Evolutionary conservation across 2,329 filamentous ascomycete species (phyloP).

Genomic region (Penicillium psychrosexuale): DNA sequence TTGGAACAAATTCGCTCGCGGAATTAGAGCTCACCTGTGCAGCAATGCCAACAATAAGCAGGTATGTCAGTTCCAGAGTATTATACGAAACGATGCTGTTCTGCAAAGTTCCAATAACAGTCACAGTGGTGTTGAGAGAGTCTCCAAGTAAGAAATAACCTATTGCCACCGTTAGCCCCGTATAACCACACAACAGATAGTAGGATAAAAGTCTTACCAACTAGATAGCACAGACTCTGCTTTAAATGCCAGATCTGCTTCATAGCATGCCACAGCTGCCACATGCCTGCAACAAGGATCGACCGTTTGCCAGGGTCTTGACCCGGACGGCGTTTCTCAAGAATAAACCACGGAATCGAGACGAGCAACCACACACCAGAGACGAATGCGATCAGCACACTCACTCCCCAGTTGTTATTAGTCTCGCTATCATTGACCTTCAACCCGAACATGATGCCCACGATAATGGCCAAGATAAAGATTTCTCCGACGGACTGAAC

Average conservation of each 20-base stretch:
- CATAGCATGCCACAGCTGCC: slow-evolving; percentile 59
- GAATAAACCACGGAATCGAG: slow-evolving; percentile 64
- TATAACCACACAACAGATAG: not conserved
- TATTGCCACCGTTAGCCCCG: slow-evolving; percentile 8
- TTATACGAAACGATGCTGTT: slow-evolving; percentile 64
- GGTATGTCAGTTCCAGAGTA: slow-evolving; percentile 62
- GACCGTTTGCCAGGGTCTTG: slow-evolving; percentile 49
- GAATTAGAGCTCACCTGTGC: slow-evolving; percentile 51
- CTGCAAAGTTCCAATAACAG: slow-evolving; percentile 64
- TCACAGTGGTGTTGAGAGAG: slow-evolving; percentile 67
- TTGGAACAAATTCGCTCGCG: too few relatives aligned
- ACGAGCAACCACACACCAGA: slow-evolving; percentile 63
- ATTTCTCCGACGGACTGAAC: slow-evolving; percentile 62
- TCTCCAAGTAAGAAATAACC: slow-evolving; percentile 68
- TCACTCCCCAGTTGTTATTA: slow-evolving; percentile 66
- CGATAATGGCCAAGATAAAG: slow-evolving; percentile 61
- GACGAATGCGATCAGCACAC: slow-evolving; percentile 63
- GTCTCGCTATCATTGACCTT: slow-evolving; percentile 56
- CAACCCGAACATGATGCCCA: slow-evolving; percentile 61
- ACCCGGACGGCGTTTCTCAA: slow-evolving; percentile 63
- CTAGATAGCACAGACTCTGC: slow-evolving; percentile 64
- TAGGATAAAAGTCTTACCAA: slow-evolving; percentile 41
- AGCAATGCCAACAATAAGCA: slow-evolving; percentile 63
- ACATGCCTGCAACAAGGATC: slow-evolving; percentile 57
- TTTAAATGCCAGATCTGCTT: slow-evolving; percentile 62